phyloP scores from a whole-genome alignment of 345 rosid genomes.

The Fremontodendron californicum region DNA sequence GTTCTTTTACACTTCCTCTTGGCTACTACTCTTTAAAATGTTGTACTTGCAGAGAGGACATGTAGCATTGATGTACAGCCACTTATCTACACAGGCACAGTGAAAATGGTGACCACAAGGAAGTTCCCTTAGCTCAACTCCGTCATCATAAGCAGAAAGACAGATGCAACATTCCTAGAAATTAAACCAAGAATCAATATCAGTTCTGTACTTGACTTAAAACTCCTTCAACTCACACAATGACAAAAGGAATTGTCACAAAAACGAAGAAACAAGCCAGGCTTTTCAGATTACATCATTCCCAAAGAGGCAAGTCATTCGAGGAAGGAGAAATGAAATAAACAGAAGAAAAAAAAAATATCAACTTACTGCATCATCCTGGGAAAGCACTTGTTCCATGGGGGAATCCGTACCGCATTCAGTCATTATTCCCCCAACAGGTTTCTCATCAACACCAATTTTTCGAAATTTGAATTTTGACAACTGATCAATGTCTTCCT shows the following conservation, averaged over 20 bases:
- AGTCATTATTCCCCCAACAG: conserved; percentile 74
- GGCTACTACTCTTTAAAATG: conserved; percentile 68
- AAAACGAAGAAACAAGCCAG: neutral
- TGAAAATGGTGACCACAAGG: conserved; percentile 98
- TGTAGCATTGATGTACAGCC: conserved; percentile 85
- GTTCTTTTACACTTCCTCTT: conserved; percentile 58
- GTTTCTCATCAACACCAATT: conserved; percentile 44
- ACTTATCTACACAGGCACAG: conserved; percentile 87
- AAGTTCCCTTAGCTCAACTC: conserved; percentile 84
- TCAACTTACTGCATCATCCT: conserved; percentile 79
- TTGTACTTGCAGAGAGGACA: conserved; percentile 98
- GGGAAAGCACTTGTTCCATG: conserved; percentile 49
- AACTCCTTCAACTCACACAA: neutral
- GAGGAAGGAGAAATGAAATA: neutral
- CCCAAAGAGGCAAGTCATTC: neutral
- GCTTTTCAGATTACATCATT: neutral
- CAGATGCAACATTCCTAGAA: conserved; percentile 95
- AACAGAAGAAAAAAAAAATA: neutral
- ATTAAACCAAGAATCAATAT: conserved; percentile 15
- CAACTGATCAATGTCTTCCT: conserved; percentile 83
- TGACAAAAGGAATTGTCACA: neutral
- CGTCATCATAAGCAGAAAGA: conserved; percentile 79
- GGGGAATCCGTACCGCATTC: conserved; percentile 81
- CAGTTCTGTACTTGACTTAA: neutral
- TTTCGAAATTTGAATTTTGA: conserved; percentile 71